Evolutionary conservation across 805 yeast species (phyloP), one percentile per base, ranked within the genome.

Genomic region (Tetrapisispora iriomotensis): DNA sequence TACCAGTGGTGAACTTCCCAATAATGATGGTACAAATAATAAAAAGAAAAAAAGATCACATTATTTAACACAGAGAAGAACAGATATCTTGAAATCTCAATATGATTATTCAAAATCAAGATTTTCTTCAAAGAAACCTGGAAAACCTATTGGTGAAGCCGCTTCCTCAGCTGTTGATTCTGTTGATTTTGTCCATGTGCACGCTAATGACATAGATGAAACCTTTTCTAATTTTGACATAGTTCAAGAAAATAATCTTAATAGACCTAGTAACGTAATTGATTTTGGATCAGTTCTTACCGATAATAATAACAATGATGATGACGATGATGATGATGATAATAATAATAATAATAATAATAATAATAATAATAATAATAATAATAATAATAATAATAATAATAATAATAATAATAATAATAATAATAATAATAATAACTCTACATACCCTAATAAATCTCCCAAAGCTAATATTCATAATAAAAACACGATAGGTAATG

Each of bases 81-180:
- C 54, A 33, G 54, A 47, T 21, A 51, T 55, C 29, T 39, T 58
- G 34, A 52, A 57, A 1, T 56, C 60, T 15, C 64, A 60, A 42
- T 57, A 60, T 32, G 61, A 55, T 37, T 47, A 51, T 39, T 48
- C 53, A 13, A 55, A 53, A 36, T 53, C 58, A 8, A 51, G 62
- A 35, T 56, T 54, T 34, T 50, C 59, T 8, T 46, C 55, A 8
- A 47, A 45, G 21, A 48, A 42, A 15, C 38, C 25, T 14, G 38
- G 25, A 17, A 12, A 5, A 7, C 12, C 34, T 8, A 17, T 30
- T 4, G 12, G 24, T 33, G 20, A 15, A 23, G 4, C 28, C 5
- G 21, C 27, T 10, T 33, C 36, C 3, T 23, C 36, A 12, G 36
- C 29, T 4, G 29, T 33, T 15, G 36, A 33, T 15, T 33, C 36